A percentile compares a stretch with the other conserved stretches of the same genome.
Evolutionary conservation across 345 rosid species (phyloP).

Genomic region (Sonneratia caseolaris): DNA sequence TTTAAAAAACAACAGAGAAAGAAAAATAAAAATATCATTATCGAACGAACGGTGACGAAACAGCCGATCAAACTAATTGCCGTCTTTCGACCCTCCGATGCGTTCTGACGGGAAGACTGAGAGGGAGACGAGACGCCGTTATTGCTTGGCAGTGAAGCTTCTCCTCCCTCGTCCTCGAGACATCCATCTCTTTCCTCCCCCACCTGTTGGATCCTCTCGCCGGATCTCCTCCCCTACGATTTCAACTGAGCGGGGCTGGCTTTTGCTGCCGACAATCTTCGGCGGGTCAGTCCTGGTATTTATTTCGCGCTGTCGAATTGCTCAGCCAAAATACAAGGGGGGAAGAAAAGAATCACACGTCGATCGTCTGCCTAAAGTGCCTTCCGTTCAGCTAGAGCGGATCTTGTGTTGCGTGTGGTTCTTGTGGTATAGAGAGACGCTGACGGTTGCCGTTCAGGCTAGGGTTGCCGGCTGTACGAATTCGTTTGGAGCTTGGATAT

Average conservation of each 20-base stretch:
- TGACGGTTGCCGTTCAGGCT: neutral
- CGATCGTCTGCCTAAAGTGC: neutral
- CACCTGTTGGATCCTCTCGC: neutral
- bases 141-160: neutral
- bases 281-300: neutral
- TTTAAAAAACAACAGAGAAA: no score
- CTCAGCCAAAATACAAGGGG: no score
- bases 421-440: no score
- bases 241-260: neutral
- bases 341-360: no score
- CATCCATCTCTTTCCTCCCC: no score
- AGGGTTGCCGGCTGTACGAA: neutral
- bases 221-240: neutral
- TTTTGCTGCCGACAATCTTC: neutral
- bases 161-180: neutral
- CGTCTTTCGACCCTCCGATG: no score
- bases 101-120: no score
- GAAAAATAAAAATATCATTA: no score
- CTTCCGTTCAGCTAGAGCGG: neutral
- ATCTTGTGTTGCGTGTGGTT: no score
- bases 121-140: conserved; percentile 8
- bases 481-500: neutral
- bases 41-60: no score
- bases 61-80: no score
- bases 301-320: neutral